A percentile compares a stretch with the other conserved stretches of the same genome.
These are phyloP conservation scores for Phytophthora palmivora DNA, from an alignment of 352 stramenopile species.

Conservation along the genomic window DNA sequence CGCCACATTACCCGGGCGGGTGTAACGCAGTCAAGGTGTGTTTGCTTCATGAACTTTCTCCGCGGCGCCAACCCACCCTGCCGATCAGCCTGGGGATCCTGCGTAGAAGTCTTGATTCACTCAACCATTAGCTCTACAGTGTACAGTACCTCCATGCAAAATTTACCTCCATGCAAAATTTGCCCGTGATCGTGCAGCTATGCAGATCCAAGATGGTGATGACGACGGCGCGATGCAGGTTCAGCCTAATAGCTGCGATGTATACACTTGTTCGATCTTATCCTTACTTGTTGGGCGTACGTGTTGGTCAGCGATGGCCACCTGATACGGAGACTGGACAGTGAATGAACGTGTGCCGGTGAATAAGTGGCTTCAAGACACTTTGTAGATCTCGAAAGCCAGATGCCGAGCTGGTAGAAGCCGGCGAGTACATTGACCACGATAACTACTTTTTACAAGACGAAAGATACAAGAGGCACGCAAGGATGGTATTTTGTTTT, in stretches of 20 bases:
- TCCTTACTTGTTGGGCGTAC: conserved; percentile 1
- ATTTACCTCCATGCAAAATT: conserved; percentile 27
- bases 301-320: conserved; percentile 1
- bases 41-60: conserved; percentile 24
- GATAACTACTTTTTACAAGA: too few relatives aligned
- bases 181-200: conserved; percentile 28
- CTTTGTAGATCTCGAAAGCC: conserved; percentile 12
- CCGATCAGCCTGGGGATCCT: conserved; percentile 11
- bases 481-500: too few relatives aligned
- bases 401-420: conserved; percentile 22
- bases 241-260: neutral
- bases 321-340: conserved; percentile 8
- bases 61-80: conserved; percentile 13
- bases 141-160: too few relatives aligned
- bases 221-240: conserved; percentile 7
- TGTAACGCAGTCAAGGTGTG: conserved; percentile 6
- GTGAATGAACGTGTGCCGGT: conserved; percentile 3
- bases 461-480: too few relatives aligned
- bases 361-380: conserved; percentile 25
- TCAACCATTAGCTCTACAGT: conserved; percentile 1
- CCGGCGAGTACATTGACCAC: conserved; percentile 1
- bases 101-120: conserved; percentile 19
- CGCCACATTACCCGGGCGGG: neutral
- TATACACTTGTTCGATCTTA: conserved; percentile 6
- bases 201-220: conserved; percentile 9